Evolutionary conservation across 129 eudicot genomes (phyloP).

Genomic region (Arctium minus): DNA sequence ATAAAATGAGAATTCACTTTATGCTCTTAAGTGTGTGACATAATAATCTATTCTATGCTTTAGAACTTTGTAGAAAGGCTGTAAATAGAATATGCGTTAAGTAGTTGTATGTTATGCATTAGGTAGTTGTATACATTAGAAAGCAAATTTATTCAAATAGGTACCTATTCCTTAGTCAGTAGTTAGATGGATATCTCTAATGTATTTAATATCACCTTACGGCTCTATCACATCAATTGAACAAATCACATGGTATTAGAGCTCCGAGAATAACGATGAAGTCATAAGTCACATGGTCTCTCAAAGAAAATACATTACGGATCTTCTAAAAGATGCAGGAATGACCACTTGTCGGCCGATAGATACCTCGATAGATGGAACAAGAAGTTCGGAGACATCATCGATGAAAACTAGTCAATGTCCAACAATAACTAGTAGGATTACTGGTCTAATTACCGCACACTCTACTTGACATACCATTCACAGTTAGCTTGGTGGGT

Average conservation of each 20-base stretch:
- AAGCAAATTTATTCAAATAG: not conserved
- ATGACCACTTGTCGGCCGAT: not conserved
- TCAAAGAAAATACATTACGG: not conserved
- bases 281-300: not conserved
- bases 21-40: not conserved
- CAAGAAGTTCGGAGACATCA: too few species aligned
- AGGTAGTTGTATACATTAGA: not conserved
- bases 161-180: not conserved
- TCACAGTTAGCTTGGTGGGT: not conserved
- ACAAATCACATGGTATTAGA: not conserved
- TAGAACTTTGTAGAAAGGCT: not conserved
- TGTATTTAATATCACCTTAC: too few species aligned
- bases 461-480: not conserved
- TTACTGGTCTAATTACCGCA: too few species aligned
- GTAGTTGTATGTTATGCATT: not conserved
- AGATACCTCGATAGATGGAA: not conserved
- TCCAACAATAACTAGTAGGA: not conserved
- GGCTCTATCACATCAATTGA: not conserved
- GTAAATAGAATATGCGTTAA: not conserved
- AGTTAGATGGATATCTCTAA: not conserved
- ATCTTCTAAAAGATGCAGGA: not conserved
- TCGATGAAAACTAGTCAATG: too few species aligned
- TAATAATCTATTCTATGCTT: not conserved
- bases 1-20: not conserved
- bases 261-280: not conserved